Evolutionary conservation across 805 yeast genomes (phyloP).

Genomic region (Jamesozyma gamospora): DNA sequence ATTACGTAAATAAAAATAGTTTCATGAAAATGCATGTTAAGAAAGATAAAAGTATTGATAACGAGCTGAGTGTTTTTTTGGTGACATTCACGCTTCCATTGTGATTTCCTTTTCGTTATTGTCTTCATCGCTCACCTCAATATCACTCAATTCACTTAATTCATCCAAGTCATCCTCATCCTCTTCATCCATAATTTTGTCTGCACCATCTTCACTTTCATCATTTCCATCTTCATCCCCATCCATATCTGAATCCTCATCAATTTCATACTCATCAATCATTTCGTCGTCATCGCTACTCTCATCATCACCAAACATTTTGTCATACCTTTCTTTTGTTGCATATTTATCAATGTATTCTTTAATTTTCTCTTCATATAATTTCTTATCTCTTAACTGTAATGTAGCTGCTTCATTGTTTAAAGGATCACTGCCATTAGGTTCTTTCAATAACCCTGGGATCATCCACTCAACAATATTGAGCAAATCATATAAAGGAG

Average conservation of each 20-base stretch:
- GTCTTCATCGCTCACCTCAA: slow-evolving; percentile 23
- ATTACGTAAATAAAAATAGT: too few relatives aligned
- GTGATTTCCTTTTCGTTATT: not conserved
- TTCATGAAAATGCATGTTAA: too few relatives aligned
- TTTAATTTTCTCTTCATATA: slow-evolving; percentile 60
- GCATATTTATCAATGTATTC: slow-evolving; percentile 69
- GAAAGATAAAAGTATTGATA: too few relatives aligned
- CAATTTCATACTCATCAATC: slow-evolving; percentile 29
- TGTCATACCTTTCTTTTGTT: slow-evolving; percentile 30
- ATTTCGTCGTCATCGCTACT: slow-evolving; percentile 42
- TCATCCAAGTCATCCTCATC: slow-evolving; percentile 7
- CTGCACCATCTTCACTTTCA: slow-evolving; percentile 8
- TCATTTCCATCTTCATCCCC: slow-evolving; percentile 19
- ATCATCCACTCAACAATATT: slow-evolving; percentile 88
- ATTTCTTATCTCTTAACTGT: slow-evolving; percentile 54
- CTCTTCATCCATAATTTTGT: slow-evolving; percentile 15
- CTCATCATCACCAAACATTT: slow-evolving; percentile 38
- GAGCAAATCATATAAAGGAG: slow-evolving; percentile 88
- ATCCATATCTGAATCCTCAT: slow-evolving; percentile 12
- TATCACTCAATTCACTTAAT: slow-evolving; percentile 23
- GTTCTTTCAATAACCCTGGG: slow-evolving; percentile 85
- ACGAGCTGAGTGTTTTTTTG: too few relatives aligned
- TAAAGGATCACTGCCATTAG: slow-evolving; percentile 89
- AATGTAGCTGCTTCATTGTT: slow-evolving; percentile 83
- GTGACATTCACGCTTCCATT: not conserved